Base-by-base conservation (phyloP, 2,329 filamentous ascomycete species). In the Pseudovirgaria hyperparasitica region DNA sequence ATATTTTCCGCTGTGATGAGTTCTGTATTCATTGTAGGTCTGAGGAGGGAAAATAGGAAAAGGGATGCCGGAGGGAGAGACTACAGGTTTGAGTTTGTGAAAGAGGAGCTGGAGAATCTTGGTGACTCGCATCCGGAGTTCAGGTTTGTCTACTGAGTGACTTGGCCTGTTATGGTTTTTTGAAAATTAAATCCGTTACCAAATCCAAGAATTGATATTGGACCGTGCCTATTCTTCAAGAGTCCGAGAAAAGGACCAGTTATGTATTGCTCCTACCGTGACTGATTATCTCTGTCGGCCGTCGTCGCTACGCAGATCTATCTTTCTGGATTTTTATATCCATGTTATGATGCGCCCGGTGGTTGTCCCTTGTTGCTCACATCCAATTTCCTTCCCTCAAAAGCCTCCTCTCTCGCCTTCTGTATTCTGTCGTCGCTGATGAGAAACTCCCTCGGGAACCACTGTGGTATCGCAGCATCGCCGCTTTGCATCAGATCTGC, bases 71-170 rank as follows among this genome's bases (percentile, higher is more conserved):
- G 67, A 5, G 65, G 58, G 36, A 50, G 67, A 4, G 59, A 67
- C 30, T 36, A 60, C 33, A 47, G 67, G 3, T 47, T 72, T 3
- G 55, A 61, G 9, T 68, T 67, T 2, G 40, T 65, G 22, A 58
- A 45, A 3, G 61, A 62, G 34, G 54, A 71, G 44, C 55, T 60
- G 28, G 46, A 42, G 16, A 55, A 63, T 28, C 42, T 72, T 8
- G 69, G 68, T 1, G 65, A 67, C 36, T 48, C 55, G 20, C 65
- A 72, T 39, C 69, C 69, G 1, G 57, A 60, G 14, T 72, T 70
- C 45, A 57, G 63, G 19, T 72, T 70, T 40, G 71, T 71, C 31
- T 51, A 61, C 10, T 67, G 23, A 25, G 14, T 20, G 9, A 9
- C 19, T 20, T 20, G 9, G 19, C 19, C 9, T 20, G 19, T 9